Base-by-base conservation (phyloP, 2,329 filamentous ascomycete genomes). In the Verticillium dahliae region DNA sequence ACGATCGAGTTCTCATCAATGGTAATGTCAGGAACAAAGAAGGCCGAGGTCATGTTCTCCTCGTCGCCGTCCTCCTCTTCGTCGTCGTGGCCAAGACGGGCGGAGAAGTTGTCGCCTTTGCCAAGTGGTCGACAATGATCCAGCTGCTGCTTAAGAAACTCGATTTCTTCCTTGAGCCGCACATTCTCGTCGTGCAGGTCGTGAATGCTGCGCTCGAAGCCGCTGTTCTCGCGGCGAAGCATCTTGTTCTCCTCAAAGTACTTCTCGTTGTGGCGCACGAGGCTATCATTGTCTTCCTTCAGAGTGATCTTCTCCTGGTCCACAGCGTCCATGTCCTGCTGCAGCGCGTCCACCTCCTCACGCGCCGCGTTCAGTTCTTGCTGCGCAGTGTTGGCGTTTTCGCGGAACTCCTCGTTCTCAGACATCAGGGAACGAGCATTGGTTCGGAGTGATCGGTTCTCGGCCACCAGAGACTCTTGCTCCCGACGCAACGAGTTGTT, bases 1-100 rank as follows among this genome's bases (percentile, higher is more conserved):
- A 63, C 45, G 45, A 61, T 66, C 59, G 64, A 65, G 62, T 68
- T 70, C 62, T 78, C 73, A 60, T 81, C 78, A 38, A 84, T 75
- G 2, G 83, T 85, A 63, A 85, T 85, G 64, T 86, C 83, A 27
- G 83, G 82, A 61, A 85, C 75, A 66, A 85, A 84, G 66, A 85
- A 81, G 3, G 81, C 83, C 6, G 83, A 85, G 0, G 83, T 85
- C 79, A 85, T 83, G 65, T 84, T 83, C 45, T 84, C 81, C 39
- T 63, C 63, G 34, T 60, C 58, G 57, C 63, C 58, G 6, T 73
- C 72, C 57, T 69, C 54, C 59, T 74, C 65, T 64, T 67, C 67
- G 1, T 75, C 73, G 4, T 76, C 73, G 65, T 69, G 61, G n/a
- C 63, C 50, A 2, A 74, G 66, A 13, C 68, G 71, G 14, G 67